These are phyloP conservation scores for Vishniacozyma victoriae DNA, from an alignment of 768 basidiomycete species.

Conservation along the genomic window DNA sequence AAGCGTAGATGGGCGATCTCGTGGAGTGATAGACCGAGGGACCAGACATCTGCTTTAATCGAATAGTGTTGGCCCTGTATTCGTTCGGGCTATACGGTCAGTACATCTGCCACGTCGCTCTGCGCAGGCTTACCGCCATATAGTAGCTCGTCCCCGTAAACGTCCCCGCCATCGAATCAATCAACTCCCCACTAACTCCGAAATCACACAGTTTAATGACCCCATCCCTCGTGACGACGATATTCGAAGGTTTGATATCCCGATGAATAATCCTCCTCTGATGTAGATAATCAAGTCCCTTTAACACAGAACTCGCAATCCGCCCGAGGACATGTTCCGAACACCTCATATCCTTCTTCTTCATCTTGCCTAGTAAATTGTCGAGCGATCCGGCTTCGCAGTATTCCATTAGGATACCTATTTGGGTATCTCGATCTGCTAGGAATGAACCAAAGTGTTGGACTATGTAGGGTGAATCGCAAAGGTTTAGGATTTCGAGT, in stretches of 20 bases:
- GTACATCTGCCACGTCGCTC: background rate
- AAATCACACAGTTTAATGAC: slow-evolving; percentile 49
- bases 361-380: slow-evolving; percentile 36
- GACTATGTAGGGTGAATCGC: slow-evolving; percentile 46
- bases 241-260: slow-evolving; percentile 49
- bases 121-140: slow-evolving; percentile 46
- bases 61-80: slow-evolving; percentile 46
- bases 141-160: slow-evolving; percentile 49
- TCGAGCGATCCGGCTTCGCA: slow-evolving; percentile 48
- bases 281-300: slow-evolving; percentile 47
- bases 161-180: slow-evolving; percentile 46
- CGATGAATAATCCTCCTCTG: slow-evolving; percentile 47
- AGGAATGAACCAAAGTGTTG: slow-evolving; percentile 48
- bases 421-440: slow-evolving; percentile 41
- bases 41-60: slow-evolving; percentile 49
- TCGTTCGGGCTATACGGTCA: slow-evolving; percentile 39
- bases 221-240: slow-evolving; percentile 43
- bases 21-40: slow-evolving; percentile 46
- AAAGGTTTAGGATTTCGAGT: slow-evolving; percentile 45
- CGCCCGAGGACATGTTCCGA: slow-evolving; percentile 46
- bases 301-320: slow-evolving; percentile 43
- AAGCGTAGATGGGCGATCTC: slow-evolving; percentile 48
- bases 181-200: slow-evolving; percentile 48
- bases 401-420: slow-evolving; percentile 49
- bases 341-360: slow-evolving; percentile 36